Evolutionary conservation across 75 land plant species (phyloP), one percentile per base, ranked within the genome.

Genomic region (Ceratopteris richardii): DNA sequence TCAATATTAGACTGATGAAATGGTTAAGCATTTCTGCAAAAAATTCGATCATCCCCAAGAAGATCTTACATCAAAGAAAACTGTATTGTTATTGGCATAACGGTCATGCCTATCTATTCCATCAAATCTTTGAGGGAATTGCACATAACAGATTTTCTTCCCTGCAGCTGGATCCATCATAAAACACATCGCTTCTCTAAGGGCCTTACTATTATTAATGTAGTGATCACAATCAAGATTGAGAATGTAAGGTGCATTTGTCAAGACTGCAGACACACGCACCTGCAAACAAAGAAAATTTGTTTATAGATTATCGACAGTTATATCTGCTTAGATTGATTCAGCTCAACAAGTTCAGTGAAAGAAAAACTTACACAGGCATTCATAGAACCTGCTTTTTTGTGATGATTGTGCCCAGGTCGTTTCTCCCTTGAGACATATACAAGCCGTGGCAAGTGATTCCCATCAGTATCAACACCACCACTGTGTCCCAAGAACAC

Each of bases 361-460:
- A 9, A 3, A 33, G 9, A 9, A 3, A 4, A 33, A 20, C 44
- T 33, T 71, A 80, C 83, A 55, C 71, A 24, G 27, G 61, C 83
- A 57, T 80, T 80, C 61, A 71, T 75, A 26, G 80, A 80, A 0
- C 82, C 82, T 25, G 82, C 82, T 31, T 80, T 80, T 62, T 71
- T 77, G 42, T 76, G 70, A 62, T 80, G 82, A 16, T 60, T 70
- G 46, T 16, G 27, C 25, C 47, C 57, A 5, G 31, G 55, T 5
- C 62, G 31, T 33, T 80, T 80, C 56, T 76, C 78, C 44, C 82
- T 73, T 16, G 82, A 71, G 0, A 80, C 40, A 44, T 80, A 80
- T 0, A 80, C 59, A 0, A 80, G 68, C 24, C 60, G 64, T 0
- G 82, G 80, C 54, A 80, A 23, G 4, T 40, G 12, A 50, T 65